Evolutionary conservation across 345 rosid species (phyloP), one percentile per base, ranked within the genome.

Genomic region (Brassica nigra): DNA sequence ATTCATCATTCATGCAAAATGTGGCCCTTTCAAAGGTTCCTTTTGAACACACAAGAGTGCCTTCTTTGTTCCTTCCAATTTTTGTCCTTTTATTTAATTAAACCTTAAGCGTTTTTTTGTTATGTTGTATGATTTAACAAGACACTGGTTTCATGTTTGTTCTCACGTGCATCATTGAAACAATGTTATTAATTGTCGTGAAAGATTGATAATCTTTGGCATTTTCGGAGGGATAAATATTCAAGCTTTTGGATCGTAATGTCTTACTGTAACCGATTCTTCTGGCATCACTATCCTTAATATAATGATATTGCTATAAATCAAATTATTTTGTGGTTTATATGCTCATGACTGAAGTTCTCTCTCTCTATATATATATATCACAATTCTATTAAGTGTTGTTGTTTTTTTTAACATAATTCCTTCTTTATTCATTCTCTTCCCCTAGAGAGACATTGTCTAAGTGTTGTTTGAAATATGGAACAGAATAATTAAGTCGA

Each of bases 1-100:
- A 52, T 34, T 52, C 62, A 47, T 59, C 39, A 68, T 62, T 37
- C 65, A 27, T 73, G 64, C 9, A 66, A 63, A 37, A 61, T 42
- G 34, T 74, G 78, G 64, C 64, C 78, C 70, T 67, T 74, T 68
- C 59, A 34, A 33, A 79, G 78, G 61, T 79, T 34, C 44, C 44
- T 62, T 55, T 68, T 28, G 36, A 79, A 74, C 69, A 68, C 78
- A 67, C 78, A 67, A 66, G 62, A 8, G 62, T 72, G 52, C 63
- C 39, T 66, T 73, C 31, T 73, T 73, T 61, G 78, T 68, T 67
- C 78, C 66, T 14, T 68, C 62, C 55, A 47, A 15, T n/a, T 33
- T 68, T 74, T 73, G 78, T 74, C 70, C 28, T 79, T 67, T 68
- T 4, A 34, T 74, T 23, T 37, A 7, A 42, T 23, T 37, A 7